phyloP scores from a whole-genome alignment of 345 rosid genomes.

The Camelina sativa region DNA sequence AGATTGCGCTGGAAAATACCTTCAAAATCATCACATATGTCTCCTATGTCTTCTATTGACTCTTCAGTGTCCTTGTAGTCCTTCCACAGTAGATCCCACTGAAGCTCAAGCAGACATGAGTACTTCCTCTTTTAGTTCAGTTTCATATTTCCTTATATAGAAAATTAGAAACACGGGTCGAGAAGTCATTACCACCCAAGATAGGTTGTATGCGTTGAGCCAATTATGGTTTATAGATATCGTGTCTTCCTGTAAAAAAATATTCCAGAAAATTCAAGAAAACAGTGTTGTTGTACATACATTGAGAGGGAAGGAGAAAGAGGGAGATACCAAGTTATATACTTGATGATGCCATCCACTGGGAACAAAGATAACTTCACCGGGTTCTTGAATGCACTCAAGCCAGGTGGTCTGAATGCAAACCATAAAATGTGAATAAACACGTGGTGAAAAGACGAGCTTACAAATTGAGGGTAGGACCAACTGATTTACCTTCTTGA shows the following conservation, averaged over 20 bases:
- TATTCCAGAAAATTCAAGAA: conserved; percentile 4
- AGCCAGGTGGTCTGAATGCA: conserved; percentile 76
- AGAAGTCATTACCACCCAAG: conserved; percentile 77
- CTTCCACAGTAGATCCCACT: conserved; percentile 84
- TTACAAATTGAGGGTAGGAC: conserved; percentile 29
- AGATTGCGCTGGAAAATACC: conserved; percentile 92
- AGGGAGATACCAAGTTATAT: conserved; percentile 69
- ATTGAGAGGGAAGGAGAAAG: not conserved
- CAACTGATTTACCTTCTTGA: conserved; percentile 58
- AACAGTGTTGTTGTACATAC: not conserved
- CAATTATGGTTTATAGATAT: conserved; percentile 95
- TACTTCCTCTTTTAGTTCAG: conserved; percentile 10
- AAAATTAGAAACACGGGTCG: not conserved
- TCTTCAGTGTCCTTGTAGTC: conserved; percentile 83
- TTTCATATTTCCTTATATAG: conserved; percentile 2
- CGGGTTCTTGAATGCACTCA: conserved; percentile 75
- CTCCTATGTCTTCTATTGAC: conserved; percentile 88
- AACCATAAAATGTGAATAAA: not conserved
- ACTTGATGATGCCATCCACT: conserved; percentile 99
- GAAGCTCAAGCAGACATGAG: conserved; percentile 29
- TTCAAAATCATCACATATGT: conserved; percentile 88
- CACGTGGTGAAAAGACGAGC: conserved; percentile 10
- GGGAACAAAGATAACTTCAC: conserved; percentile 84
- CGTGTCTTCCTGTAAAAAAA: conserved; percentile 75
- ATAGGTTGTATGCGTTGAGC: conserved; percentile 83